Base-by-base conservation (phyloP, 192 early-diverging fungal genomes). In the Paraglomus brasilianum region DNA sequence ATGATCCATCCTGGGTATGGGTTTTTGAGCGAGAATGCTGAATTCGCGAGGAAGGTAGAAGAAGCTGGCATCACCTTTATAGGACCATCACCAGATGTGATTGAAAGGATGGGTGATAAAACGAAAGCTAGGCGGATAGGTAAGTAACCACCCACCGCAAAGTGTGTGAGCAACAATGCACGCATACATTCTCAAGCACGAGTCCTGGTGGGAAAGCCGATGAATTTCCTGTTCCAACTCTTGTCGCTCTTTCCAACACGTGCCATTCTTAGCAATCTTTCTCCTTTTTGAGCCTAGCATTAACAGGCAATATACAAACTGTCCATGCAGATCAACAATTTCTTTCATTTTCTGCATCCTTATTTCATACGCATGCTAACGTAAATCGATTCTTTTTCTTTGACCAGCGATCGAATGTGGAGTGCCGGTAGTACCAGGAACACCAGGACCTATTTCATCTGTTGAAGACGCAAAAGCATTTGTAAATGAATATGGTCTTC, bases 1-100 rank as follows among this genome's bases (percentile, higher is more conserved):
- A 92, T 89, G 75, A 93, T 98, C 77, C 96, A 97, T 70, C 96
- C 95, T 30, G 94, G 95, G 53, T 98, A 98, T 78, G 96, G 96
- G 40, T 97, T 98, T 82, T 80, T 98, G 44, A 88, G 89, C 39
- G 96, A 98, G 78, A 97, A 98, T 74, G 82, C 95, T 15, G 82
- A 82, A 57, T 98, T 98, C 81, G 95, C 95, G 8, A 82, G 87
- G 74, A 92, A 91, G 76, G 92, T 94, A 42, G 89, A 89, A 65
- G 89, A 81, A 4, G 92, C 93, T 13, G 95, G 94, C 43, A 92
- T 98, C 66, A 88, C 91, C 46, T 98, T 94, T 77, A 89, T 93
- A 39, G 96, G 96, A 41, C 96, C 96, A 6, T 74, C 80, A 11
- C 83, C 92, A 13, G 81, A 90, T 58, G 88, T 92, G 22, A 96